Base-by-base conservation (phyloP, 2,329 filamentous ascomycete genomes). In the Fusarium verrucosum region DNA sequence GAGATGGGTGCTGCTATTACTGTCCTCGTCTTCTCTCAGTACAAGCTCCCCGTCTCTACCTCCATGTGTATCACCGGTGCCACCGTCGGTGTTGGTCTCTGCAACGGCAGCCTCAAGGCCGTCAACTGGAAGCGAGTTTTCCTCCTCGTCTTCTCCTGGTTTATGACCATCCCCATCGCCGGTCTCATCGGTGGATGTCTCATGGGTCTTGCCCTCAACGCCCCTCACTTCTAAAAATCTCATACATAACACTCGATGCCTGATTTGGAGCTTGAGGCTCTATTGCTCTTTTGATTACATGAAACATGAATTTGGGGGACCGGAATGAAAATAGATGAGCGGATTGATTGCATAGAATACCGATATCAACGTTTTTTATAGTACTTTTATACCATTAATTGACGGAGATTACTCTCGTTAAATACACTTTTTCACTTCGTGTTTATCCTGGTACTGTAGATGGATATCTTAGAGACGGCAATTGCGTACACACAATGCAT, bases 21-120 rank as follows among this genome's bases (percentile, higher is more conserved):
- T 10, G 86, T 92, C 59, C 85, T 92, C 22, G 77, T 93, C 74
- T 91, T 91, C 81, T 91, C 89, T 0, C 89, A 92, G 74, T 91
- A 84, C 81, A 86, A 85, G 2, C 87, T 93, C 0, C 90, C 90
- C 33, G 90, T 93, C 25, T 92, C 90, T 0, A 93, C 89, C 3
- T 88, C 87, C 17, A 89, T 89, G 90, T 93, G 90, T 76, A 92
- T 93, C 76, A 92, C 90, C 2, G 90, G 91, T 51, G 90, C 90
- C 23, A 92, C 89, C 1, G 88, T 92, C 40, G 90, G 90, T 58
- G 90, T 93, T 44, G 90, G 89, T 73, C 86, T 93, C 19, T 92
- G 89, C 83, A 92, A 92, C 74, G 89, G 89, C 30, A 87, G 84
- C 25, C 63, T 86, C 57, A 89, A 87, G 78, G 89, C 90, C 2